phyloP scores from a whole-genome alignment of 306 rosid species.

The Sophora flavescens region DNA sequence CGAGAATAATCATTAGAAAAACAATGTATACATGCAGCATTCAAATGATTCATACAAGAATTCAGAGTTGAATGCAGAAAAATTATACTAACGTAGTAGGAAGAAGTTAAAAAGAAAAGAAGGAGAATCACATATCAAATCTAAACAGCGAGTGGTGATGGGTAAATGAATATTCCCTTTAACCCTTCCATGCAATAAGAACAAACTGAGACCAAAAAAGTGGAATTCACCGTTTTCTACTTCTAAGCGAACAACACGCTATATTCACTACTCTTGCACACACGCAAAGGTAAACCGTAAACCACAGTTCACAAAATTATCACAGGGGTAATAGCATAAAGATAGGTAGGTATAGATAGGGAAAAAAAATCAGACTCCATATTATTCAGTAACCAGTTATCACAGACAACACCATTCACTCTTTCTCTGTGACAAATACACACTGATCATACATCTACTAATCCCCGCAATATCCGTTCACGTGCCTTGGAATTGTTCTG shows the following conservation, averaged over 20 bases:
- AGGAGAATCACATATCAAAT: slow-evolving; percentile 52
- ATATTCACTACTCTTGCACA: background rate
- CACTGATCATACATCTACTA: slow-evolving; percentile 42
- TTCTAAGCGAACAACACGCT: slow-evolving; percentile 30
- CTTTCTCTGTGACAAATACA: slow-evolving; percentile 2
- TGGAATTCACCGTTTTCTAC: slow-evolving; percentile 45
- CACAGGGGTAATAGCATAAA: background rate
- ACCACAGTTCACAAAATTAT: slow-evolving; percentile 27
- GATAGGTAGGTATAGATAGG: background rate
- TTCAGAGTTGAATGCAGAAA: slow-evolving; percentile 23
- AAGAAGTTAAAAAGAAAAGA: slow-evolving; percentile 36
- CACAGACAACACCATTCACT: slow-evolving; percentile 36
- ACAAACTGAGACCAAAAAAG: slow-evolving; percentile 44
- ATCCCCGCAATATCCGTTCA: slow-evolving; percentile 69
- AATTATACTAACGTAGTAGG: slow-evolving; percentile 39
- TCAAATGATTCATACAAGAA: slow-evolving; percentile 34
- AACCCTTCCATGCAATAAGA: slow-evolving; percentile 45
- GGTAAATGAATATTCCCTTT: slow-evolving; percentile 47
- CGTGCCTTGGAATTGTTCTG: slow-evolving; percentile 48
- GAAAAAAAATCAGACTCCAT: slow-evolving; percentile 15
- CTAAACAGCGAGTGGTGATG: slow-evolving; percentile 31
- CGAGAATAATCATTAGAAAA: slow-evolving; percentile 23
- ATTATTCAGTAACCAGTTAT: slow-evolving; percentile 38
- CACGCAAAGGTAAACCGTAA: slow-evolving; percentile 37
- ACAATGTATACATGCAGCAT: slow-evolving; percentile 20